phyloP scores from a whole-genome alignment of 306 rosid species.

The Vigna radiata region DNA sequence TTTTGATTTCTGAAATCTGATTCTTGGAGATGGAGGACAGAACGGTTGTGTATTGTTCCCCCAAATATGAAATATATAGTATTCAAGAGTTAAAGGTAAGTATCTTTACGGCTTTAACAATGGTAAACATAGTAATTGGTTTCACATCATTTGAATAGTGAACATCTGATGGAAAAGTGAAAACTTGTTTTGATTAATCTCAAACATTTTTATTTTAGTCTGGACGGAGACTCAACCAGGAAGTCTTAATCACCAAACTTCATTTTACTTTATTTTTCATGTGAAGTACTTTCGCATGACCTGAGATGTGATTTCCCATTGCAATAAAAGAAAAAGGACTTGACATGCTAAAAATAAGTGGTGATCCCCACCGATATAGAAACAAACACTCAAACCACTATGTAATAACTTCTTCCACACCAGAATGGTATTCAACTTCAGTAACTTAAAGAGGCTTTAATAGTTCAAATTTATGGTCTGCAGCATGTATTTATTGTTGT shows the following conservation, averaged over 20 bases:
- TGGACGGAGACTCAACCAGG: background rate
- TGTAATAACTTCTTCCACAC: background rate
- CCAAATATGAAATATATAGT: constrained; percentile 39
- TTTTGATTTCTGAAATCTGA: constrained; percentile 17
- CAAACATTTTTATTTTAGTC: background rate
- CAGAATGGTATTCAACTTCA: background rate
- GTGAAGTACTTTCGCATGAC: background rate
- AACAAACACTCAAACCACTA: constrained; percentile 24
- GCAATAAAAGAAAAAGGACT: background rate
- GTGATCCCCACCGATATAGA: constrained; percentile 12
- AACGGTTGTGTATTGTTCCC: background rate
- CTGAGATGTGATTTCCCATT: background rate
- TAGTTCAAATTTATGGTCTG: constrained; percentile 9
- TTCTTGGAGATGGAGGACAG: constrained; percentile 44
- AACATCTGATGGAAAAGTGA: background rate
- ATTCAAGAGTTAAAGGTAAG: constrained; percentile 17
- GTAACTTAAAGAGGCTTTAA: background rate
- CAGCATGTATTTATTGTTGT: constrained; percentile 4
- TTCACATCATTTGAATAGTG: constrained; percentile 14
- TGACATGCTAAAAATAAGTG: constrained; percentile 3
- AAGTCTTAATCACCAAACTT: background rate
- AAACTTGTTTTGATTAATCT: background rate
- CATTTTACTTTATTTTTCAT: background rate
- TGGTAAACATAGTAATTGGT: background rate
- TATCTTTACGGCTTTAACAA: constrained; percentile 1